Evolutionary conservation across 352 stramenopile species (phyloP), one percentile per base, ranked within the genome.

Genomic region (Phytopythium boreale): DNA sequence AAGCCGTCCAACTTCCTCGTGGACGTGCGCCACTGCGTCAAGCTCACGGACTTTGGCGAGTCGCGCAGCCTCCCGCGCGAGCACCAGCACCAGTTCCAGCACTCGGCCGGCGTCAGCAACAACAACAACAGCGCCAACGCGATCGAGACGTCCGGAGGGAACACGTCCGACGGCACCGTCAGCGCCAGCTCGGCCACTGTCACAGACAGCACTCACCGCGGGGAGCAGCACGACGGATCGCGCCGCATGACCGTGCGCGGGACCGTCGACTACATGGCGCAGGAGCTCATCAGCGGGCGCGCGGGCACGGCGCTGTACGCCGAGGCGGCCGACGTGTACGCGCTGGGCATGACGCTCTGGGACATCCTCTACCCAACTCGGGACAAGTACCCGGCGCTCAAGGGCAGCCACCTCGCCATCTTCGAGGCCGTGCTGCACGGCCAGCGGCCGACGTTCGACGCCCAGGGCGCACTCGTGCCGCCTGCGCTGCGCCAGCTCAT

Each of bases 251-350:
- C 85, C 20, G 80, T 93, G n/a, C 72, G 74, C 17, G 81, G 85
- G n/a, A 92, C 80, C 7, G 77, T 75, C 24, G 85, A 94, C 53
- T 94, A 92, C 69, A 94, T 94, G 85, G 83, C 85, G 4, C 85
- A 83, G 15, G 85, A 94, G 68, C 34, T 94, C 29, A 94, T 94
- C 37, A 69, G 87, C 10, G 80, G 85, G 63, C 90, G 87, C 49
- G 80, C 79, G 9, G 82, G 83, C n/a, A 78, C 70, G 8, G 81
- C 85, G 14, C 67, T 82, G 15, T 92, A 94, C 60, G 80, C 80
- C 0, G 80, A 94, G 47, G 81, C 80, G 0, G 84, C 84, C 0
- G 86, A 93, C 56, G 74, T 95, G 20, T 92, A 89, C 46, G 81
- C 70, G 15, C 71, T 94, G 3, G 79, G 79, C 17, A 90, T 95